Base-by-base conservation (phyloP, 2,329 filamentous ascomycete species). In the Penicillium crustosum region DNA sequence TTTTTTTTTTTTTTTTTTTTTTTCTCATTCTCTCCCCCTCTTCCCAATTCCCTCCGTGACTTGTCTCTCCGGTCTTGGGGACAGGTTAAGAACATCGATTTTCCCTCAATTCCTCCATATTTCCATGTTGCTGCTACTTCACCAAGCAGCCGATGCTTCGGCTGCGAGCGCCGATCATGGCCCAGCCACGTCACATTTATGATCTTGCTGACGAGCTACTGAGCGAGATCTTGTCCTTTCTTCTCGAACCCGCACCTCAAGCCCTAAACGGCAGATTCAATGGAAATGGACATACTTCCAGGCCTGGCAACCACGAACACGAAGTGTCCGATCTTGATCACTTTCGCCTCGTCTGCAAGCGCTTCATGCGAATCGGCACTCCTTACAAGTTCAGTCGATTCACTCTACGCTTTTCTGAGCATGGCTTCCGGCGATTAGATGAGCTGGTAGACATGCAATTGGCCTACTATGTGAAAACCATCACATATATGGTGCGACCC, bases 401-500 rank as follows among this genome's bases (percentile, higher is more conserved):
- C 44, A 69, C 67, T 31, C 60, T 75, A n/a, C 69, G 72, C 21
- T 76, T 74, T 35, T 75, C 72, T 9, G 63, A 59, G 27, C 66
- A 72, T 44, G 73, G 70, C 7, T 75, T 76, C 41, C 65, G 61
- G 39, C 67, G 73, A 27, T 58, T 75, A 48, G 67, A 70, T 35
- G 70, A 75, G 35, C 62, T 75, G 38, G 59, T 75, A 53, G 61
- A 67, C 50, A 75, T 73, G 73, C 71, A 73, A 58, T 66, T 71
- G 55, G 73, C 73, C 53, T 69, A 68, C 60, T 70, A 75, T 66
- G 72, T 74, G 49, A 72, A 65, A 61, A 67, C 68, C 60, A 68
- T 76, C 58, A 75, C 73, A 53, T 76, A 76, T 61, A 73, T 75
- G 66, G 73, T 75, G 64, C 73, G 73, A 66, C 73, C 73, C 39